A percentile compares a stretch with the other conserved stretches of the same genome.
Conservation (phyloP, 768 basidiomycete genomes). For the Leccinum uliginosum region DNA sequence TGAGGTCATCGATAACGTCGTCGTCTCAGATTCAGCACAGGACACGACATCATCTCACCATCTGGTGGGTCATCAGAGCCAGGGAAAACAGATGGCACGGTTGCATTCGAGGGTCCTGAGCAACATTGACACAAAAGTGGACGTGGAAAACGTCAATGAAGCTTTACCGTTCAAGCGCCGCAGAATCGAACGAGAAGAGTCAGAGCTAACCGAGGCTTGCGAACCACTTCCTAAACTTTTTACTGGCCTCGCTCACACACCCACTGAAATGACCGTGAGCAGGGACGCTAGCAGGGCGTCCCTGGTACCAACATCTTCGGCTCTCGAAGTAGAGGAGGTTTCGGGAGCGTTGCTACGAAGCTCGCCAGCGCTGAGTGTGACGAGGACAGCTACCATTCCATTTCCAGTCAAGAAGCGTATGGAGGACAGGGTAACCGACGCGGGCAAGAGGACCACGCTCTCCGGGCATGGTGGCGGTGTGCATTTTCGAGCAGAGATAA, state of each 20-base stretch:
- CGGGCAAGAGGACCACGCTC: slow-evolving; percentile 6
- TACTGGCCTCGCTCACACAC: not conserved
- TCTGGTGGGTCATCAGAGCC: not conserved
- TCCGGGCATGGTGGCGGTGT: not conserved
- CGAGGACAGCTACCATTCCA: slow-evolving; percentile 8
- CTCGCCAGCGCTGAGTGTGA: not conserved
- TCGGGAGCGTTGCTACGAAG: not conserved
- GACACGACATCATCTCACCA: not conserved
- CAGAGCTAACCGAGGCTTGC: not conserved
- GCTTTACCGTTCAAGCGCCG: slow-evolving; percentile 11
- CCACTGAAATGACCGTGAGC: not conserved
- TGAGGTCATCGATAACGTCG: slow-evolving; percentile 14
- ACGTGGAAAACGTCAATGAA: slow-evolving; percentile 5
- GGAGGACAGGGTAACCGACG: not conserved
- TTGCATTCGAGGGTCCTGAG: not conserved
- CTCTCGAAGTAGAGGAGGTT: not conserved
- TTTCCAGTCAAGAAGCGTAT: slow-evolving; percentile 20
- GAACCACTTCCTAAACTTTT: not conserved
- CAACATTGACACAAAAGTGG: not conserved
- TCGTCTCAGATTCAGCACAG: not conserved
- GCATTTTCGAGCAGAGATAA: not conserved
- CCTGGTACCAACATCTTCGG: not conserved
- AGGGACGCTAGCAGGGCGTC: not conserved
- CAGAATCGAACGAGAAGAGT: slow-evolving; percentile 9
- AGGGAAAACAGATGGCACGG: not conserved